Conservation (phyloP, 2,329 filamentous ascomycete species). For the Penicillium frequentans region DNA sequence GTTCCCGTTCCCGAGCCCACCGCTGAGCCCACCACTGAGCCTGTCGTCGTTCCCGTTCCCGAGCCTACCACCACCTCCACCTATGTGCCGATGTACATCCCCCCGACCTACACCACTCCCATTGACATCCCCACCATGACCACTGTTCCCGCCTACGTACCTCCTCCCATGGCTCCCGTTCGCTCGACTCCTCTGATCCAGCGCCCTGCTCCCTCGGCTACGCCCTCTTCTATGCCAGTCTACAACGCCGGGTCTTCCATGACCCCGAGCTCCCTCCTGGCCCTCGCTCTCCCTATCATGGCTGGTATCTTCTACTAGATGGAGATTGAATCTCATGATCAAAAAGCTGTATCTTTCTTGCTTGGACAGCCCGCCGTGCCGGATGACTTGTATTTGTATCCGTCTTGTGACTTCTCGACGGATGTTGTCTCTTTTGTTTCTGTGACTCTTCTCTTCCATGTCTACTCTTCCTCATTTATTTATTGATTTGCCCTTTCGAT, state of each 20-base stretch:
- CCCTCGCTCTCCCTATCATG: slow-evolving; percentile 17
- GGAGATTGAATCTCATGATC: not conserved
- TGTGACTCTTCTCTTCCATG: slow-evolving; percentile 8
- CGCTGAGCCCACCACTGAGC: not conserved
- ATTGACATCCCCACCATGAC: slow-evolving; percentile 18
- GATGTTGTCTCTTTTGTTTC: slow-evolving; percentile 5
- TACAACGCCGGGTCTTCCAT: slow-evolving; percentile 24
- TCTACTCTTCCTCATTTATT: slow-evolving; percentile 14
- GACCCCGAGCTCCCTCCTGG: slow-evolving; percentile 13
- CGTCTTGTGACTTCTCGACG: not conserved
- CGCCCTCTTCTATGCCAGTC: slow-evolving; percentile 5
- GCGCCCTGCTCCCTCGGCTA: slow-evolving; percentile 12
- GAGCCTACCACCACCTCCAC: slow-evolving; percentile 12
- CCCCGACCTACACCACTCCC: slow-evolving; percentile 21
- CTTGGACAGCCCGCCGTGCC: not conserved
- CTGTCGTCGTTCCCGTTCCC: not conserved
- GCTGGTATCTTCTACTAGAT: slow-evolving; percentile 19
- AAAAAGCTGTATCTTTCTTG: not conserved
- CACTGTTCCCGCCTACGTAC: slow-evolving; percentile 9
- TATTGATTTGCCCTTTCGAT: not conserved
- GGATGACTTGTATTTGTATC: slow-evolving; percentile 1
- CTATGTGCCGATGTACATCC: slow-evolving; percentile 12
- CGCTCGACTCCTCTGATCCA: slow-evolving; percentile 21
- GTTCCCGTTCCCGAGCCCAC: not conserved
- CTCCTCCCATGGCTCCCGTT: slow-evolving; percentile 9